These are phyloP conservation scores for Ascochyta fabae DNA, from an alignment of 2,329 filamentous ascomycete genomes.

Conservation along the genomic window DNA sequence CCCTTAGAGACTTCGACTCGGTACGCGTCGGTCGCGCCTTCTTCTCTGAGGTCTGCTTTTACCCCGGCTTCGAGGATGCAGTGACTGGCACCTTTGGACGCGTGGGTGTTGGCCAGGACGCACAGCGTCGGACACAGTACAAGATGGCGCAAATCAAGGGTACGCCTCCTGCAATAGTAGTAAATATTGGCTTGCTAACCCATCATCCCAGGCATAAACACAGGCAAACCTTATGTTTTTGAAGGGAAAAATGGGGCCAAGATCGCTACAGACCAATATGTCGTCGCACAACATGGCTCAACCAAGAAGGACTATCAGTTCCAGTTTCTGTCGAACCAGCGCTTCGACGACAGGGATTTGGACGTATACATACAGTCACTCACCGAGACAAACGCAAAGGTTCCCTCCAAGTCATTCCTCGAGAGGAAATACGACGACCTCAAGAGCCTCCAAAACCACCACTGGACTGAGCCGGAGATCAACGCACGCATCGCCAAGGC, in stretches of 20 bases:
- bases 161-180: slow-evolving; percentile 47
- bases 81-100: slow-evolving; percentile 86
- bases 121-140: slow-evolving; percentile 78
- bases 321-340: slow-evolving; percentile 83
- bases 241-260: slow-evolving; percentile 74
- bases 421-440: slow-evolving; percentile 79
- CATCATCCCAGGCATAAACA: slow-evolving; percentile 68
- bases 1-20: slow-evolving; percentile 82
- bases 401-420: slow-evolving; percentile 76
- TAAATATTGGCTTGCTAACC: slow-evolving; percentile 22
- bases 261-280: slow-evolving; percentile 86
- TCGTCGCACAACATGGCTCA: slow-evolving; percentile 81
- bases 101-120: slow-evolving; percentile 80
- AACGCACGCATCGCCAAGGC: slow-evolving; percentile 77
- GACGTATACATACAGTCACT: slow-evolving; percentile 80
- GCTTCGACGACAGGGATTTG: slow-evolving; percentile 85
- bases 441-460: slow-evolving; percentile 76
- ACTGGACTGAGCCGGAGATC: slow-evolving; percentile 84
- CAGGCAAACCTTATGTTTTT: slow-evolving; percentile 83
- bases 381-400: slow-evolving; percentile 68
- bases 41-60: slow-evolving; percentile 91
- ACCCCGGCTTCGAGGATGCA: slow-evolving; percentile 82
- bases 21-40: slow-evolving; percentile 83
- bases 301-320: slow-evolving; percentile 87
- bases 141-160: slow-evolving; percentile 89